These are phyloP conservation scores for Sugiyamaella pinicola DNA, from an alignment of 1,139 yeast genomes.

Conservation along the genomic window DNA sequence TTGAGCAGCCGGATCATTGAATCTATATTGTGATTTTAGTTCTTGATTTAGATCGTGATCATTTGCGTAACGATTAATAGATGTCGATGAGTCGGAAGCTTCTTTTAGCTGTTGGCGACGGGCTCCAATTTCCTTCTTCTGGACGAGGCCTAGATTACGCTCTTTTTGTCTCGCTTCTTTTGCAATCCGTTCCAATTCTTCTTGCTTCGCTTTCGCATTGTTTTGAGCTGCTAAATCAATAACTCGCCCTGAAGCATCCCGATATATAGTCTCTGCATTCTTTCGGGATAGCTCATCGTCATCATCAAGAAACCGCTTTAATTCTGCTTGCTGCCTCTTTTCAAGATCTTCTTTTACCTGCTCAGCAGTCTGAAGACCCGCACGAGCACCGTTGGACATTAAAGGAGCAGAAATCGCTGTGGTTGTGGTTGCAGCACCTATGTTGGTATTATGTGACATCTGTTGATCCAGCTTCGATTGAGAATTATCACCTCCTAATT, in stretches of 20 bases:
- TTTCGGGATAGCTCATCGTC: slow-evolving; percentile 20
- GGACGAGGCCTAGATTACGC: slow-evolving; percentile 52
- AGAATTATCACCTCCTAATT: slow-evolving; percentile 37
- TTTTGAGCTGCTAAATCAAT: slow-evolving; percentile 47
- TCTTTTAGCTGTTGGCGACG: slow-evolving; percentile 39
- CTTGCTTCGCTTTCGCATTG: slow-evolving; percentile 37
- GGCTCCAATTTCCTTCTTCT: slow-evolving; percentile 40
- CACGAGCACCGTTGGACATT: slow-evolving; percentile 48
- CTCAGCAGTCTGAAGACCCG: slow-evolving; percentile 51
- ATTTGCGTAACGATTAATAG: slow-evolving; percentile 40
- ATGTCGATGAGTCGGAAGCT: slow-evolving; percentile 37
- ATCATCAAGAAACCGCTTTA: slow-evolving; percentile 27
- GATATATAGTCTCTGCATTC: slow-evolving; percentile 51
- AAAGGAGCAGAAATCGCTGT: slow-evolving; percentile 19
- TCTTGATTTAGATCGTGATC: slow-evolving; percentile 47
- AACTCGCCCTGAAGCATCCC: slow-evolving; percentile 61
- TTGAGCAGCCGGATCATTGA: slow-evolving; percentile 70
- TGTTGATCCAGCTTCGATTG: slow-evolving; percentile 32
- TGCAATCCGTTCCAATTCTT: slow-evolving; percentile 39
- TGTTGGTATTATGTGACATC: too few relatives aligned
- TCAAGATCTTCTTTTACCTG: slow-evolving; percentile 44
- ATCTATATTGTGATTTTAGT: slow-evolving; percentile 44
- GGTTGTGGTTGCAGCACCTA: slow-evolving; percentile 22
- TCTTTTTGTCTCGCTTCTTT: slow-evolving; percentile 41
- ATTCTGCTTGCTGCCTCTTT: slow-evolving; percentile 37